These are phyloP conservation scores for Byssochlamys sp. DNA, from an alignment of 2,329 filamentous ascomycete species.

Conservation along the genomic window DNA sequence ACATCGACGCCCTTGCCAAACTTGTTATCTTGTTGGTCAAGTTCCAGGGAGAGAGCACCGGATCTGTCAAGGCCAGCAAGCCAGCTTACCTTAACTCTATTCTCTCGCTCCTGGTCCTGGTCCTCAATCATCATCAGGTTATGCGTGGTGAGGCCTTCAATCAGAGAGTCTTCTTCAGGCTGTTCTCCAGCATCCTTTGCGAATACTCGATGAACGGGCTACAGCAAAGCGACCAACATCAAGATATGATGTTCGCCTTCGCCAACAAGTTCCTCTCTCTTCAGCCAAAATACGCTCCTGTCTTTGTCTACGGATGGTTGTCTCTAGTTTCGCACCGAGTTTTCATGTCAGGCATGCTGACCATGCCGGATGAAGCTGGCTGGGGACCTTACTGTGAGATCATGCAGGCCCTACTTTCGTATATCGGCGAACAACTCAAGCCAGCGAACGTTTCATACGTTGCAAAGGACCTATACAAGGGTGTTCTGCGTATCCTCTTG, in stretches of 20 bases:
- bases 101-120: slow-evolving; percentile 64
- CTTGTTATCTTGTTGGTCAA: slow-evolving; percentile 67
- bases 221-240: slow-evolving; percentile 52
- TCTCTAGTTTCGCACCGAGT: slow-evolving; percentile 71
- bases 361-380: slow-evolving; percentile 57
- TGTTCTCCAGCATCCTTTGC: slow-evolving; percentile 75
- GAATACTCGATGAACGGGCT: slow-evolving; percentile 56
- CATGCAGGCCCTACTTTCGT: slow-evolving; percentile 60
- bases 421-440: slow-evolving; percentile 72
- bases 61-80: slow-evolving; percentile 53
- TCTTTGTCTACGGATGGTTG: slow-evolving; percentile 79
- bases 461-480: slow-evolving; percentile 75
- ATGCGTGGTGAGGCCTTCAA: slow-evolving; percentile 74
- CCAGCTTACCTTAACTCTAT: slow-evolving; percentile 66
- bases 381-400: slow-evolving; percentile 68
- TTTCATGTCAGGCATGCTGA: slow-evolving; percentile 70
- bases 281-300: slow-evolving; percentile 66
- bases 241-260: slow-evolving; percentile 62
- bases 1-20: slow-evolving; percentile 73
- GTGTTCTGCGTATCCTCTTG: slow-evolving; percentile 69
- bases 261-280: slow-evolving; percentile 62
- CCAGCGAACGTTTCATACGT: slow-evolving; percentile 57
- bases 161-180: slow-evolving; percentile 79
- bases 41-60: slow-evolving; percentile 55
- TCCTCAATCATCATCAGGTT: slow-evolving; percentile 76